Conservation (phyloP, 768 basidiomycete species). For the Russula brevipes region DNA sequence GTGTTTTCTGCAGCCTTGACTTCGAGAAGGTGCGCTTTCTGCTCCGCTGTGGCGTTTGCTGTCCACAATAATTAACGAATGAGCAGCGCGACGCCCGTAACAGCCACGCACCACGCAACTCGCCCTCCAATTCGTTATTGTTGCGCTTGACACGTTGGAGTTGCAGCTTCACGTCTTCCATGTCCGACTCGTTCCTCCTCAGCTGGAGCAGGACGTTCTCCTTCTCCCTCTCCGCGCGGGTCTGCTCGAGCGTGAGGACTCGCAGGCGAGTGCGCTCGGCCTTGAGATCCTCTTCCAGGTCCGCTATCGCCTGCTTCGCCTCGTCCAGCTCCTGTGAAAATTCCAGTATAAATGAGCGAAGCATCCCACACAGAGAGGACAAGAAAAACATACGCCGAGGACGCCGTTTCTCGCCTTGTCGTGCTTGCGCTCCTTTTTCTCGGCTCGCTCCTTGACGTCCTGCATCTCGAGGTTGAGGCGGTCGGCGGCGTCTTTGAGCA, state of each 20-base stretch:
- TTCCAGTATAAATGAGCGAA: neutral
- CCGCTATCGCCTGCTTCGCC: conserved; percentile 58
- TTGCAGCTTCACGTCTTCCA: conserved; percentile 69
- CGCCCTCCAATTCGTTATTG: conserved; percentile 66
- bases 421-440: conserved; percentile 47
- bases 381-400: conserved; percentile 44
- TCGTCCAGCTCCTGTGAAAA: conserved; percentile 59
- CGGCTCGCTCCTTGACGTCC: conserved; percentile 52
- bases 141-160: conserved; percentile 66
- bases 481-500: conserved; percentile 65
- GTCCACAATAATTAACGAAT: neutral
- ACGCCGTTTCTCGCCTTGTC: conserved; percentile 47
- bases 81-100: neutral
- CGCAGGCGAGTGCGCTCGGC: conserved; percentile 64
- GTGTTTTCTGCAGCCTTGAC: conserved; percentile 62
- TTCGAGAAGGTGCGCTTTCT: conserved; percentile 67
- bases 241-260: conserved; percentile 58
- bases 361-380: neutral
- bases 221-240: conserved; percentile 57
- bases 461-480: conserved; percentile 60
- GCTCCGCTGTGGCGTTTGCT: conserved; percentile 66
- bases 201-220: conserved; percentile 58
- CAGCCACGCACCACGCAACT: conserved; percentile 56
- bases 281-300: conserved; percentile 68
- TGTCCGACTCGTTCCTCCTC: conserved; percentile 69